Evolutionary conservation across 176 grass and related monocot genomes (phyloP).

Genomic region (Triticum dicoccoides): DNA sequence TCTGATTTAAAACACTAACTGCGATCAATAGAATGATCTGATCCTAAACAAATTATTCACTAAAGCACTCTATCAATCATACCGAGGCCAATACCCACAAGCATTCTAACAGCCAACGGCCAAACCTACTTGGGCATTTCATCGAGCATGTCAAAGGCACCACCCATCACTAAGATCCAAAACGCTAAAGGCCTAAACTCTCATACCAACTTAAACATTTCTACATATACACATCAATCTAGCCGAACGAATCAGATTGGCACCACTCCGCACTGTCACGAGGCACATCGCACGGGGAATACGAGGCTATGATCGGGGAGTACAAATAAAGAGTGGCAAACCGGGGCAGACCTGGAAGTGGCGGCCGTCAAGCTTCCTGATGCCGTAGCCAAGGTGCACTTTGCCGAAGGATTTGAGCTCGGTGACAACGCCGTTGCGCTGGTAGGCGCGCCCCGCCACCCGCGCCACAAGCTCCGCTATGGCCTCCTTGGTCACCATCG

Average conservation of each 20-base stretch:
- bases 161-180: background rate
- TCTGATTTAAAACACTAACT: background rate
- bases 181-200: background rate
- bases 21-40: background rate
- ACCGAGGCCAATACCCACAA: background rate
- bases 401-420: slow-evolving; percentile 84
- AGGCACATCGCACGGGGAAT: background rate
- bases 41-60: too few species aligned
- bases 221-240: background rate
- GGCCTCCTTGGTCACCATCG: slow-evolving; percentile 47
- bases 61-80: background rate
- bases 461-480: slow-evolving; percentile 50
- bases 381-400: slow-evolving; percentile 62
- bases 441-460: slow-evolving; percentile 55
- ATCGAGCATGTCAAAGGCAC: slow-evolving; percentile 29
- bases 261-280: background rate
- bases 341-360: slow-evolving; percentile 58
- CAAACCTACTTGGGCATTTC: slow-evolving; percentile 43
- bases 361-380: slow-evolving; percentile 77
- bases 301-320: background rate
- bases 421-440: slow-evolving; percentile 80
- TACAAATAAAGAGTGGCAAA: background rate
- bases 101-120: background rate
- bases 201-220: background rate
- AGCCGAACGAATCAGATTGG: background rate